Percentiles rank a stretch among this genome's conserved stretches.
Evolutionary conservation across 495 filamentous ascomycete species (phyloP).

Genomic region (Penicillium canescens): DNA sequence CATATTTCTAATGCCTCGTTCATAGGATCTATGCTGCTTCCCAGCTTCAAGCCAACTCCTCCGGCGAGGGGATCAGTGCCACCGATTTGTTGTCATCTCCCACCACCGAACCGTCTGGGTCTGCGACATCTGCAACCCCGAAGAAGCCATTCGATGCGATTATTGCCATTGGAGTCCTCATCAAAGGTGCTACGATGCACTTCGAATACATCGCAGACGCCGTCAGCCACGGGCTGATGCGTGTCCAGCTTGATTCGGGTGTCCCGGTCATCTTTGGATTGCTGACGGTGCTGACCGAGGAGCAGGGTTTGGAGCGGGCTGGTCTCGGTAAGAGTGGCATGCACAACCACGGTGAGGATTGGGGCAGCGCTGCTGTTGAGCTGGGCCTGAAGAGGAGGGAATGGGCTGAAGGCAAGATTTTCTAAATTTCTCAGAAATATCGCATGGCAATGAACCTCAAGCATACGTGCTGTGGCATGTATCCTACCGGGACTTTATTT

Average conservation of each 20-base stretch:
- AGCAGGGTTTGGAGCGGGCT: slow-evolving; percentile 85
- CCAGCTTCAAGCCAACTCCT: slow-evolving; percentile 73
- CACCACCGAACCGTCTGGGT: slow-evolving; percentile 58
- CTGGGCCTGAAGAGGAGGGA: slow-evolving; percentile 44
- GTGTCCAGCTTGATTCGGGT: slow-evolving; percentile 82
- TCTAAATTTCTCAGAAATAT: slow-evolving; percentile 20
- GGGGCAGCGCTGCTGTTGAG: slow-evolving; percentile 66
- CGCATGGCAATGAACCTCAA: neutral
- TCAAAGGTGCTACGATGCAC: slow-evolving; percentile 98
- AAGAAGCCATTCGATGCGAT: slow-evolving; percentile 82
- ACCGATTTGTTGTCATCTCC: slow-evolving; percentile 78
- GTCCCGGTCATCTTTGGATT: slow-evolving; percentile 92
- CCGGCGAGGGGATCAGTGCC: slow-evolving; percentile 59
- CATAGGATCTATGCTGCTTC: slow-evolving; percentile 80
- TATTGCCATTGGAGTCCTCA: slow-evolving; percentile 92
- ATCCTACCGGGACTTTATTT: neutral
- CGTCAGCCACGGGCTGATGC: slow-evolving; percentile 89
- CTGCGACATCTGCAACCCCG: slow-evolving; percentile 25
- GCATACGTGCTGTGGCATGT: neutral
- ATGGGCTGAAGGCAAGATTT: slow-evolving; percentile 49
- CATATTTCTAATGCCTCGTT: neutral
- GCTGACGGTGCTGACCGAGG: slow-evolving; percentile 83
- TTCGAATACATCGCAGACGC: slow-evolving; percentile 97
- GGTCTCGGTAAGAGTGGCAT: slow-evolving; percentile 59
- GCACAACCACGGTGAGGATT: slow-evolving; percentile 88